Base-by-base conservation (phyloP, 1,284 basidiomycete genomes). In the Athelia sp. region DNA sequence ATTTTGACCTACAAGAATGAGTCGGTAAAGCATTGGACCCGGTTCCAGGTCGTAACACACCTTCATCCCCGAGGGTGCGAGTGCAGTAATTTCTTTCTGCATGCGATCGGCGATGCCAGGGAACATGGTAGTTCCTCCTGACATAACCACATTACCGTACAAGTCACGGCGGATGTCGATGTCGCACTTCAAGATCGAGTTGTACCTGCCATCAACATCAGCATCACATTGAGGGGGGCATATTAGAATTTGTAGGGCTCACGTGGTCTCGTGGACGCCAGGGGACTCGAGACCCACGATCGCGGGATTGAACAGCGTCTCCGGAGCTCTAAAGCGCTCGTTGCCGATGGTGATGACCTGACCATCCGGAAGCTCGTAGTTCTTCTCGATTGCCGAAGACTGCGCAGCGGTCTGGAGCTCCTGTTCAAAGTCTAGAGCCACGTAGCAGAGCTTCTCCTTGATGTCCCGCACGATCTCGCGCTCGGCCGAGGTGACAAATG, bases 111-210 rank as follows among this genome's bases (percentile, higher is more conserved):
- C 77, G 62, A 97, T 94, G 78, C 94, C 94, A 56, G 93, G 89
- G 87, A 93, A 96, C 93, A 97, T 96, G 63, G 93, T 97, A 55
- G 91, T 94, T 72, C 94, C 93, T 67, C 94, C 94, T 49, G 93
- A 96, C 62, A 97, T 83, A 65, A 96, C 93, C 57, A 97, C 87
- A 74, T 95, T 95, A 55, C 89, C 89, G 73, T 95, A 96, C 50
- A 97, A 79, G 62, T 94, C 91, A 64, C 90, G 89, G 73, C 89
- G 84, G 55, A 90, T 84, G 70, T 90, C 85, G 48, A 87, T 73
- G 66, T 90, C 87, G 59, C 87, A 88, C 70, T 86, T 87, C 73
- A 79, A 79, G 72, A 89, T 87, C 14, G 87, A 87, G 81, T 95
- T 96, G 80, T 93, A 96, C 51, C 83, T 86, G 58, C 4, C 53